Conservation (phyloP, 2,329 filamentous ascomycete species). For the Curvularia hawaiiensis region DNA sequence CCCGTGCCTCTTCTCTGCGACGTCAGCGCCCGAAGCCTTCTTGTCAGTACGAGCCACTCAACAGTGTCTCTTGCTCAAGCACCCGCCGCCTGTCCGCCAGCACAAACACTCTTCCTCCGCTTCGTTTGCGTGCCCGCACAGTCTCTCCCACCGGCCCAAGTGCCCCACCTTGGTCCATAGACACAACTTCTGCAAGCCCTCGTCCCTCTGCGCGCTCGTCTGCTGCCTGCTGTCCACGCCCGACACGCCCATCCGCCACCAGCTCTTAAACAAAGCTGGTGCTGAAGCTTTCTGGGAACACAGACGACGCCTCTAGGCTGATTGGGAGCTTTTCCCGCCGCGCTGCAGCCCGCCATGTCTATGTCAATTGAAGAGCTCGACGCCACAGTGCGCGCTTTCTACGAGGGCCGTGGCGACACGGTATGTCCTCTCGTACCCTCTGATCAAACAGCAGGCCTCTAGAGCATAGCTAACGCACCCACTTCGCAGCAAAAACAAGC, state of each 20-base stretch:
- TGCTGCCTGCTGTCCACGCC: constrained; percentile 15
- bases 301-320: constrained; percentile 27
- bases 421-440: constrained; percentile 58
- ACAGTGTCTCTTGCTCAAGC: constrained; percentile 22
- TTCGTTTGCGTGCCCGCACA: constrained; percentile 32
- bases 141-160: constrained; percentile 23
- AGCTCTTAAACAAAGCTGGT: constrained; percentile 15
- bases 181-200: constrained; percentile 36
- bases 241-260: constrained; percentile 17
- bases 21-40: constrained; percentile 25
- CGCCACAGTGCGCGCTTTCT: constrained; percentile 94
- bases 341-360: constrained; percentile 58
- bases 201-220: constrained; percentile 30
- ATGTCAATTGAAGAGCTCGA: constrained; percentile 92
- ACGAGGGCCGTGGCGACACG: constrained; percentile 92
- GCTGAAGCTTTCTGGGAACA: constrained; percentile 28
- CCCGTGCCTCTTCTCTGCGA: constrained; percentile 27
- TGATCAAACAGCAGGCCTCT: constrained; percentile 17
- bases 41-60: constrained; percentile 27
- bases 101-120: constrained; percentile 3
- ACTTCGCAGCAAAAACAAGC: constrained; percentile 86
- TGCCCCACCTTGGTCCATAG: constrained; percentile 45
- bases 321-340: constrained; percentile 43
- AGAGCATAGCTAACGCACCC: constrained; percentile 45
- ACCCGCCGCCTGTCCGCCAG: constrained; percentile 14